phyloP scores from a whole-genome alignment of 768 basidiomycete species.

The Epithele typhae region DNA sequence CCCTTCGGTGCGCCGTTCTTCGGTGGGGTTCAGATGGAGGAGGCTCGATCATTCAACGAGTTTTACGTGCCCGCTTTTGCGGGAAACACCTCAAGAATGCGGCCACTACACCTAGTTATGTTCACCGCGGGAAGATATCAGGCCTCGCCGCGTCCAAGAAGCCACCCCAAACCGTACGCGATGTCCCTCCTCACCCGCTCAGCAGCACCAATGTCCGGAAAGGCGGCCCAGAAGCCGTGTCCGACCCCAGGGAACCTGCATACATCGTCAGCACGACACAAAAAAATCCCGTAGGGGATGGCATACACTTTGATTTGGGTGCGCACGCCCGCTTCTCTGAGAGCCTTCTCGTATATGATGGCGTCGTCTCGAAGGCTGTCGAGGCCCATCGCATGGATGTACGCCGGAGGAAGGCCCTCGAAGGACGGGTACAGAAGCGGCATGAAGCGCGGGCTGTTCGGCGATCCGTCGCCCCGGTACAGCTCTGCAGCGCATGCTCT shows the following conservation, averaged over 20 bases:
- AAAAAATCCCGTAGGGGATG: constrained; percentile 11
- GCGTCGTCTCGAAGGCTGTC: constrained; percentile 28
- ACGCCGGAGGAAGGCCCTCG: constrained; percentile 19
- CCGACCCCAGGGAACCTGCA: constrained; percentile 24
- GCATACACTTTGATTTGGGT: constrained; percentile 15
- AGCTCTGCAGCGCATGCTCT: constrained; percentile 1
- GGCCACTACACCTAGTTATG: too few relatives aligned
- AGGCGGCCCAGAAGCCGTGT: constrained; percentile 17
- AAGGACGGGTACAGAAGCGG: constrained; percentile 20
- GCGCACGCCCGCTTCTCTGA: constrained; percentile 19
- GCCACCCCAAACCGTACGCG: not conserved
- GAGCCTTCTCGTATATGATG: constrained; percentile 20
- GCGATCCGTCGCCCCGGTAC: constrained; percentile 3
- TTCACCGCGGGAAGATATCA: too few relatives aligned
- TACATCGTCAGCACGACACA: not conserved
- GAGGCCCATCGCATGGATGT: constrained; percentile 21
- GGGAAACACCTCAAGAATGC: too few relatives aligned
- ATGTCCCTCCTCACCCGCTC: not conserved
- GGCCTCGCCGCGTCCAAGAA: not conserved
- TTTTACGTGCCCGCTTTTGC: too few relatives aligned
- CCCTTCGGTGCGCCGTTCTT: too few relatives aligned
- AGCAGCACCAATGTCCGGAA: not conserved
- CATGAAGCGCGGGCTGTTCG: constrained; percentile 9
- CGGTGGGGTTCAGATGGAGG: too few relatives aligned
- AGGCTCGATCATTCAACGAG: too few relatives aligned